Evolutionary conservation across 1,139 yeast genomes (phyloP).

Genomic region (Blastobotrys buckinghamii): DNA sequence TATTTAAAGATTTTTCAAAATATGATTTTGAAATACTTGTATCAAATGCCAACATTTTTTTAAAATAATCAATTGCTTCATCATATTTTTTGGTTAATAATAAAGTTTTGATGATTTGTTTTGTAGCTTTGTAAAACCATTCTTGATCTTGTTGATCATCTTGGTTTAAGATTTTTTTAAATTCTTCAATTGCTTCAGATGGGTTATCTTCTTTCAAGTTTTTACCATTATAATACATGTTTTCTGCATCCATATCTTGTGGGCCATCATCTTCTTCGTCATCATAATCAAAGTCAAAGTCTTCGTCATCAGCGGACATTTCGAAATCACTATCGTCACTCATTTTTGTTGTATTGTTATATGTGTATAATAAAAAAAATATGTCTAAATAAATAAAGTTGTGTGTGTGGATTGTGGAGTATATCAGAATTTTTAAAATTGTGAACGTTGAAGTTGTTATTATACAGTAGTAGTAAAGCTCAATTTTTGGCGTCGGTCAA

Average conservation of each 20-base stretch:
- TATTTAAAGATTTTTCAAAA: slow-evolving; percentile 56
- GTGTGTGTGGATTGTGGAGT: too few species aligned
- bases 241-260: slow-evolving; percentile 33
- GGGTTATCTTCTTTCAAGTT: slow-evolving; percentile 54
- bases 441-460: too few species aligned
- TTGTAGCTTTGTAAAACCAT: slow-evolving; percentile 51
- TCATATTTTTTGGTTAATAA: slow-evolving; percentile 35
- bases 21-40: slow-evolving; percentile 40
- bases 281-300: slow-evolving; percentile 61
- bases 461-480: too few species aligned
- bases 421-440: too few species aligned
- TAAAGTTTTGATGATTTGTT: slow-evolving; percentile 58
- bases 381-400: too few species aligned
- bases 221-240: slow-evolving; percentile 58
- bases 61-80: slow-evolving; percentile 34
- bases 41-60: slow-evolving; percentile 29
- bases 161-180: slow-evolving; percentile 38
- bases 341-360: slow-evolving; percentile 31
- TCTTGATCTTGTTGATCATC: slow-evolving; percentile 29
- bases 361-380: neutral
- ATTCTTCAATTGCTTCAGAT: slow-evolving; percentile 41
- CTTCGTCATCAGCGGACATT: slow-evolving; percentile 48
- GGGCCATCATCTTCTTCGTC: slow-evolving; percentile 43
- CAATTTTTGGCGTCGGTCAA: too few species aligned
- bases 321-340: slow-evolving; percentile 51